Evolutionary conservation across 306 rosid species (phyloP), one percentile per base, ranked within the genome.

Genomic region (Elaeagnus macrophylla): DNA sequence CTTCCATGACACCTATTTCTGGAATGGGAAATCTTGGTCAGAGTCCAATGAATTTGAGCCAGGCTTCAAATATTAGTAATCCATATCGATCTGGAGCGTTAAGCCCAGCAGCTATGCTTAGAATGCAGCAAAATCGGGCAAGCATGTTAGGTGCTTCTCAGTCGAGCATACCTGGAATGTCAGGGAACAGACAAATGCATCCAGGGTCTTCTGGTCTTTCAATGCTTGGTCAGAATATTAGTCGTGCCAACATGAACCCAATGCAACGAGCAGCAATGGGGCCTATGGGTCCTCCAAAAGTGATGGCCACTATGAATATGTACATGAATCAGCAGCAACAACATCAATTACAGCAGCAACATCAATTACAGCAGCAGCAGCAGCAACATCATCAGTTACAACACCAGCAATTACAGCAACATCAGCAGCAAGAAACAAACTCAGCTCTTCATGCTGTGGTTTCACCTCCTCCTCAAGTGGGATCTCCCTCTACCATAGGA

Each of bases 241-340:
- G 55, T 73, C 79, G 88, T 51, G 64, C 72, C 38, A 81, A 57
- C 78, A 74, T 90, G 74, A 72, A 7, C 66, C 42, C 81, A 7
- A 57, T 84, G 78, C 99, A 82, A 75, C 93, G 91, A 32, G 49
- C 73, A 61, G 63, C 67, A n/a, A 62, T 82, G 37, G 85, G 78
- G 44, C 80, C 77, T 44, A 89, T 91, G 99, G 96, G 82, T 39
- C 99, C 99, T 2, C 99, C 96, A 1, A 93, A 82, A 77, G 47
- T 79, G 66, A 67, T 75, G 87, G 45, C 75, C 1, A 93, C 87
- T 43, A 62, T 82, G 73, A 79, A 64, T 64, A 56, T 65, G 39
- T 87, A 82, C 68, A 77, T 84, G 94, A 88, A 73, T 74, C 87
- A 59, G 43, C 95, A 77, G 2, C 75, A 68, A 0, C 78, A 67